Evolutionary conservation across 2,329 filamentous ascomycete species (phyloP), one percentile per base, ranked within the genome.

Genomic region (Penicillium vulpinum): DNA sequence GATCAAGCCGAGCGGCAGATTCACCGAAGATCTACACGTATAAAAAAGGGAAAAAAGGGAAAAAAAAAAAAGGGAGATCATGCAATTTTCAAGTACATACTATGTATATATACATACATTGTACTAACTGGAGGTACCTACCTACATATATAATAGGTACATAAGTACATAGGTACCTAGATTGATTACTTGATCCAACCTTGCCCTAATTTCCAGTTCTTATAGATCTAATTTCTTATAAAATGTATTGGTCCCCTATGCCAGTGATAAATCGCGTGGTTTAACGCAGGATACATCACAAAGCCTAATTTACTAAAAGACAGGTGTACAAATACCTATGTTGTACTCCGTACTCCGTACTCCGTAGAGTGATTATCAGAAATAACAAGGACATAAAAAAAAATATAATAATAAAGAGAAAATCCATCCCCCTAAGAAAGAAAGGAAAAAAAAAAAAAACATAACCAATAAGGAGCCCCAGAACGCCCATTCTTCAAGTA

Each of bases 221-320:
- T 36, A 26, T 50, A 16, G n/a, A 31, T 33, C 26, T 7, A n/a
- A 21, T 21, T 53, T 49, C 40, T 46, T 29, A 45, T 54, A 24
- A 41, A n/a, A n/a, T 44, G n/a, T 35, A 50, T 51, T 41, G 26
- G 39, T 22, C 28, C 28, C 24, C 40, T 39, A 58, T 65, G 55
- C 45, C 36, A 39, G 51, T 62, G 54, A 60, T 64, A 57, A 60
- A 60, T 59, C 59, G 60, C 56, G 60, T 63, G 63, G 58, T 58
- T 58, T 47, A 62, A 54, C 54, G 43, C 13, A 18, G 47, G 63
- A 67, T 64, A 61, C 31, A 66, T 67, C 64, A 64, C 28, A 67
- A 66, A 63, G 49, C 57, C 62, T 62, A 65, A 64, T 57, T 40
- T 9, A 22, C 28, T 26, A 22, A 48, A 53, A 45, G 51, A 51